These are phyloP conservation scores for Nemania serpens DNA, from an alignment of 2,329 filamentous ascomycete species.

Conservation along the genomic window DNA sequence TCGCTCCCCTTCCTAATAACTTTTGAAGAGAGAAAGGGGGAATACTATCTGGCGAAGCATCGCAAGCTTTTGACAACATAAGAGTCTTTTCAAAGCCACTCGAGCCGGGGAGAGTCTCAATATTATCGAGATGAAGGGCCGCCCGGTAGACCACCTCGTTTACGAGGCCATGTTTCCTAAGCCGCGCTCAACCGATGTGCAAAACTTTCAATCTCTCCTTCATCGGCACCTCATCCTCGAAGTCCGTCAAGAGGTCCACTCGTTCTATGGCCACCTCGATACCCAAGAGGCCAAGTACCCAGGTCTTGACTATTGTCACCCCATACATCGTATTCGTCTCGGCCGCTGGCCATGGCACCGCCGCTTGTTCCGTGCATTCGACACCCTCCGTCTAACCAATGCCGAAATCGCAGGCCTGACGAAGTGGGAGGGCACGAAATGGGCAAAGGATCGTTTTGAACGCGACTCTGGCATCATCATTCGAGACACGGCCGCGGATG, in stretches of 20 bases:
- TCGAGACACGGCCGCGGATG: constrained; percentile 72
- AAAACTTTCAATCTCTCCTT: constrained; percentile 71
- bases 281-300: constrained; percentile 82
- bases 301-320: constrained; percentile 76
- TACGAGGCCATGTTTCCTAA: constrained; percentile 75
- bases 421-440: constrained; percentile 82
- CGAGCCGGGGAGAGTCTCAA: neutral
- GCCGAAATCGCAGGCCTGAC: constrained; percentile 73
- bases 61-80: no score
- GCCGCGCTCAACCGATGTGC: constrained; percentile 69
- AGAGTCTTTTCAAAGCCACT: neutral
- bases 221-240: constrained; percentile 74
- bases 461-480: constrained; percentile 73
- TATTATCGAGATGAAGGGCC: constrained; percentile 67
- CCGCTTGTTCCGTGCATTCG: constrained; percentile 76
- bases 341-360: constrained; percentile 77
- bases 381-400: constrained; percentile 68
- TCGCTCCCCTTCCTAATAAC: neutral
- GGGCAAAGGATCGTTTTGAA: constrained; percentile 82
- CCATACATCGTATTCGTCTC: constrained; percentile 76
- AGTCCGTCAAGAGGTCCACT: constrained; percentile 77
- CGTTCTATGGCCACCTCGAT: constrained; percentile 79
- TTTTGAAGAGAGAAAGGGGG: neutral
- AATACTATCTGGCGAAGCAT: neutral
- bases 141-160: constrained; percentile 71